Evolutionary conservation across 768 basidiomycete species (phyloP), one percentile per base, ranked within the genome.

Genomic region (Psilocybe azurescens): DNA sequence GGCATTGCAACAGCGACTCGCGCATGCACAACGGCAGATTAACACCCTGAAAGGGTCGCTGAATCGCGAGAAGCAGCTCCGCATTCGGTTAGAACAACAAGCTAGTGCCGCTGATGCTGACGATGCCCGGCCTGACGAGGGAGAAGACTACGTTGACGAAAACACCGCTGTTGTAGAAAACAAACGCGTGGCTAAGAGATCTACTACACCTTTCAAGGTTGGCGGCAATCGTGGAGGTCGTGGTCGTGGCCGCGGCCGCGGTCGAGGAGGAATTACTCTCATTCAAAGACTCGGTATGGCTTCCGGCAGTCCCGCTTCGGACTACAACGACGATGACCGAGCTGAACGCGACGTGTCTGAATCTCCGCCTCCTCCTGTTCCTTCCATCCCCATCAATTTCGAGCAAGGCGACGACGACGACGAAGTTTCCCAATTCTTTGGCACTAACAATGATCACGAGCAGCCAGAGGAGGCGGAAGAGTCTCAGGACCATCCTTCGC

Each of bases 21-120:
- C 92, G 10, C 93, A 95, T 73, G 91, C 94, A 3, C 93, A 95
- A 73, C 81, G 94, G 62, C 93, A 94, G 69, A 89, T 95, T 69
- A 84, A 81, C 63, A 94, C 93, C 14, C 84, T 95, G 62, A 91
- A 93, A 69, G 86, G 89, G 52, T 88, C 89, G 0, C 73, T 95
- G 56, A 86, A 87, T 69, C 82, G 93, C 61, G 94, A 95, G 83
- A 95, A 94, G 77, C 89, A 93, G 78, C 77, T 88, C 58, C 86
- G 89, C 36, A 85, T 93, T 71, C 67, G 67, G 16, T 59, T 75
- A 14, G 74, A 75, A 52, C 66, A 61, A 7, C 59, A 56, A 74
- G 79, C 79, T 5, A 67, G 72, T 61, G 67, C 65, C 30, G 78
- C 78, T 11, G 81, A 77, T 14, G 82, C 78, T 3, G 47, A 54